Evolutionary conservation across 1,284 basidiomycete genomes (phyloP), one percentile per base, ranked within the genome.

Genomic region (Fistulinella staudtii): DNA sequence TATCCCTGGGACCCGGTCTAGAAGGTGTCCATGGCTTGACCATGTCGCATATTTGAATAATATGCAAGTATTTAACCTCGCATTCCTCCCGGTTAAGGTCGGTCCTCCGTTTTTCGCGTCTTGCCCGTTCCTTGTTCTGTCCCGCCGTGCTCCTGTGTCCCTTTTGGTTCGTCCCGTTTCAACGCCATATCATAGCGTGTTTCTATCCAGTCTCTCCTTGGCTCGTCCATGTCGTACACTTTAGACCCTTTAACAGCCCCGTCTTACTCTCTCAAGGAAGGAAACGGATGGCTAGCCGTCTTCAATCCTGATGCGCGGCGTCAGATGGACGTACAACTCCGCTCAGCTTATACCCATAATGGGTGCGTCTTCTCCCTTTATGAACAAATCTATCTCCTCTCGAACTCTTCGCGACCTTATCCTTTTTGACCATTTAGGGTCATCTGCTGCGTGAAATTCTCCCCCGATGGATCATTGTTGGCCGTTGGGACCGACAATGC

Each of bases 301-400:
- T 66, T 66, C 49, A 66, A 69, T 49, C 54, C 66, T 35, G 52
- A 55, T 25, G 64, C 55, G 14, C 61, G 43, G 6, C 62, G 64
- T 46, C 67, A 66, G 49, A 65, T 69, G 67, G 64, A 68, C 41
- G 57, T 67, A 34, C 63, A 63, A 40, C 54, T 61, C 39, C 42
- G 37, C 22, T 42, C 45, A n/a, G 45, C 42, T 36, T 56, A 56
- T 51, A 23, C 49, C 41, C 66, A 65, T 39, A 43, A 55, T 8
- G 55, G 54, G 67, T 69, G 24, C 29, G 66, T 54, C n/a, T 42
- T 9, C 35, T 38, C 43, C 33, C 28, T 34, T 43, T 15, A 20
- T 25, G 35, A 29, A 23, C 23, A 22, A 29, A 31, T 27, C 23
- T 9, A 27, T 45, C 39, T 39, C 31, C 42, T 31, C 51, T 46